Percentiles rank a stretch among this genome's conserved stretches.
Conservation (phyloP, 345 rosid genomes). For the Gynandropsis gynandra region DNA sequence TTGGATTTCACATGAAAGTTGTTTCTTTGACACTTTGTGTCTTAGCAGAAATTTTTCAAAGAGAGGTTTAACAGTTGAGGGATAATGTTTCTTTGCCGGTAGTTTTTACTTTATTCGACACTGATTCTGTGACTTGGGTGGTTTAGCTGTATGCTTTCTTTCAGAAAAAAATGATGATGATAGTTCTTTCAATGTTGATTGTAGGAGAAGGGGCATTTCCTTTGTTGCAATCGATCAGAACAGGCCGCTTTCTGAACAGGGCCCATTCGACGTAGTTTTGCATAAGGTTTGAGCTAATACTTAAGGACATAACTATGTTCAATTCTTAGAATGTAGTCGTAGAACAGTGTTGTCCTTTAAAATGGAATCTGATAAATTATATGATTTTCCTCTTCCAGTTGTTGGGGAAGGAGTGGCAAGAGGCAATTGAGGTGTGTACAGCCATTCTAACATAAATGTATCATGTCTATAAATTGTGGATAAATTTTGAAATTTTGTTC, state of each 20-base stretch:
- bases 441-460: conserved; percentile 4
- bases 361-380: conserved; percentile 29
- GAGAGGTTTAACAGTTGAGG: no score
- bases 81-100: no score
- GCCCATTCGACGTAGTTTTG: conserved; percentile 83
- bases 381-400: conserved; percentile 42
- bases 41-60: no score
- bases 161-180: conserved; percentile 10
- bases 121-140: conserved; percentile 10
- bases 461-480: not conserved
- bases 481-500: not conserved
- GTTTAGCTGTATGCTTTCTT: conserved; percentile 19
- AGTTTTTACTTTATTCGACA: not conserved
- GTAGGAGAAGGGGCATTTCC: conserved; percentile 73
- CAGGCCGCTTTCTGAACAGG: conserved; percentile 73
- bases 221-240: conserved; percentile 67
- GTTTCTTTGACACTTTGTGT: no score
- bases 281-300: conserved; percentile 49
- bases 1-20: conserved; percentile 14
- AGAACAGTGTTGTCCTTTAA: conserved; percentile 5
- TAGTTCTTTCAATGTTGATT: conserved; percentile 19
- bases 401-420: conserved; percentile 71
- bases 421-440: conserved; percentile 63
- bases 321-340: conserved; percentile 1
- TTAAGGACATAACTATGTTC: conserved; percentile 6